Evolutionary conservation across 306 rosid genomes (phyloP).

Genomic region (Cercis canadensis): DNA sequence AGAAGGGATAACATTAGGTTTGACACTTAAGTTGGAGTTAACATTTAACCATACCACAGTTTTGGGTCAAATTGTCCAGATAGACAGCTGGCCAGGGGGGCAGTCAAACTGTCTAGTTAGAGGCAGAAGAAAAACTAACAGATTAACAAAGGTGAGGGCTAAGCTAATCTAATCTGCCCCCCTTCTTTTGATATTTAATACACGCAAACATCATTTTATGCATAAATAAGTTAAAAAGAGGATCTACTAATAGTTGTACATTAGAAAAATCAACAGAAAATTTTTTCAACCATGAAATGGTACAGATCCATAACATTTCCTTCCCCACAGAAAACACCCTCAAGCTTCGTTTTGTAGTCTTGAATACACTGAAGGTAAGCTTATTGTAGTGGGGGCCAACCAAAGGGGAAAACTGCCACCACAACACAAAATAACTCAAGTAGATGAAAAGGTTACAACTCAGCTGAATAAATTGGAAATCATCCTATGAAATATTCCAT

Average conservation of each 20-base stretch:
- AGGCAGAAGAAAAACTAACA: too few relatives aligned
- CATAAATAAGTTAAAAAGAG: background rate
- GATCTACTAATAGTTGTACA: conserved; percentile 1
- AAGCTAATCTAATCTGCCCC: background rate
- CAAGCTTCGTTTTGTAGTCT: background rate
- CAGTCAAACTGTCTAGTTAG: too few relatives aligned
- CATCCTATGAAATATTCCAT: background rate
- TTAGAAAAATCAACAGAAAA: background rate
- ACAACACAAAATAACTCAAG: background rate
- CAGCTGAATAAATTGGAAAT: background rate
- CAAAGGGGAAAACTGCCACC: background rate
- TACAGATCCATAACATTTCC: background rate
- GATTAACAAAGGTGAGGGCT: background rate
- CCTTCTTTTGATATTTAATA: background rate
- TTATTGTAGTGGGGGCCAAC: background rate
- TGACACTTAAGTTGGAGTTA: background rate
- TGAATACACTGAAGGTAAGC: background rate
- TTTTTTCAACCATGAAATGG: too few relatives aligned
- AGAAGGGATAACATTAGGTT: background rate
- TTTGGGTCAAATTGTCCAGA: too few relatives aligned
- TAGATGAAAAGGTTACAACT: background rate
- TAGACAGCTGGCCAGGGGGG: too few relatives aligned
- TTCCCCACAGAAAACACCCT: background rate
- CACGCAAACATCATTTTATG: background rate
- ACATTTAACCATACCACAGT: conserved; percentile 10